Evolutionary conservation across 805 yeast genomes (phyloP), one percentile per base, ranked within the genome.

Genomic region (Candida schatavii): DNA sequence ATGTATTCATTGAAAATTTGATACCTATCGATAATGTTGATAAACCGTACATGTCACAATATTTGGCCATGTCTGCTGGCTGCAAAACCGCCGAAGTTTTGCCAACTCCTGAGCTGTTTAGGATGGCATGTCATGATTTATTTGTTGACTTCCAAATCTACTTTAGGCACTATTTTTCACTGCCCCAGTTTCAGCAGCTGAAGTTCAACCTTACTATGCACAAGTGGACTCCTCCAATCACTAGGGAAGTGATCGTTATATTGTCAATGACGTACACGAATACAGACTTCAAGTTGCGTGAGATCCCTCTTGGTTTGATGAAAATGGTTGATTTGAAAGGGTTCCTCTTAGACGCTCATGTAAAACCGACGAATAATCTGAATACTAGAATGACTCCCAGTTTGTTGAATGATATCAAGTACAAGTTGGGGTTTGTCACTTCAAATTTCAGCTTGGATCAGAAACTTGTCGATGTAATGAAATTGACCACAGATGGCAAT

Each of bases 271-370:
- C 51, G 19, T 58, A 48, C 35, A 45, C 56, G 31, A 48, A 54
- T 39, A 42, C 45, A 3, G 36, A 43, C 7, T 57, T 46, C 35
- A 38, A 38, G 2, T 36, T 44, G 15, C 48, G 54, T 39, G 57
- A 55, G 26, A 26, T 58, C 9, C 53, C 61, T 2, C 42, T 58
- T 26, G 57, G 59, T 2, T 41, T 58, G 5, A 46, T 58, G 29
- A 45, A 47, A 25, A 40, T 40, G 17, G 37, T 40, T 18, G 47
- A 49, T 4, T 23, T 23, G 14, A 13, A 29, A 6, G 14, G 32
- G 7, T 13, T n/a, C 14, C 32, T 23, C 27, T 7, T 23, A 11
- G 32, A 29, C n/a, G 17, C 14, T n/a, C 17, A 29, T 13, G 17
- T 29, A 13, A 6, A n/a, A 7, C 32, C 17, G 13, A n/a, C 32